Evolutionary conservation across 2,329 filamentous ascomycete species (phyloP), one percentile per base, ranked within the genome.

Genomic region (Alternaria novae-zelandiae): DNA sequence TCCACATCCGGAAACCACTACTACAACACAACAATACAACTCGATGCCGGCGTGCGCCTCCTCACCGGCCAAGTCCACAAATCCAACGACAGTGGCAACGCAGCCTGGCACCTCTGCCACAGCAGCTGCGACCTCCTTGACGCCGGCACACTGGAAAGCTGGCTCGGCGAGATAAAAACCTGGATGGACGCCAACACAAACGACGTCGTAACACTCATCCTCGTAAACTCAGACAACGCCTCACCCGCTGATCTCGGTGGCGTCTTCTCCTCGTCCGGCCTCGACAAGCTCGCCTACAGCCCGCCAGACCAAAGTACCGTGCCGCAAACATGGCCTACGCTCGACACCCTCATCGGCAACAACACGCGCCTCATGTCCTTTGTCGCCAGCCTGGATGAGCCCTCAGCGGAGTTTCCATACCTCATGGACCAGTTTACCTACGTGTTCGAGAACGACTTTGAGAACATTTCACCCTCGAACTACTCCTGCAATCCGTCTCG

Each of bases 401-500:
- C 77, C 4, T 79, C 75, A 50, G 62, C 79, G 1, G 70, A 70
- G 15, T 82, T 82, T 64, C 84, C 88, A 0, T 90, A 88, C 77
- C 83, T 92, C 10, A 83, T 91, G 65, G 81, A 86, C 77, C 86
- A 91, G 78, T 91, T 89, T 78, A 79, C 81, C 64, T 87, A 87
- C 81, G 81, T 94, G 60, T 95, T 93, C 80, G 92, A 95, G 80
- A 94, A 90, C 44, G 78, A 85, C 10, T 94, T 86, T 78, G 87
- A 92, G 54, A 87, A 91, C 56, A 86, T 85, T 4, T 82, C 83
- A 9, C 81, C 88, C 1, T 80, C 83, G 2, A 88, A 88, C 76
- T 96, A 94, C 84, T 90, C 89, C 78, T 96, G 92, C 83, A 86
- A 84, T 0, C 84, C 92, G 5, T 84, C 91, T 73, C 88, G 92